phyloP scores from a whole-genome alignment of 2,329 filamentous ascomycete genomes.

The Biscogniauxia marginata region DNA sequence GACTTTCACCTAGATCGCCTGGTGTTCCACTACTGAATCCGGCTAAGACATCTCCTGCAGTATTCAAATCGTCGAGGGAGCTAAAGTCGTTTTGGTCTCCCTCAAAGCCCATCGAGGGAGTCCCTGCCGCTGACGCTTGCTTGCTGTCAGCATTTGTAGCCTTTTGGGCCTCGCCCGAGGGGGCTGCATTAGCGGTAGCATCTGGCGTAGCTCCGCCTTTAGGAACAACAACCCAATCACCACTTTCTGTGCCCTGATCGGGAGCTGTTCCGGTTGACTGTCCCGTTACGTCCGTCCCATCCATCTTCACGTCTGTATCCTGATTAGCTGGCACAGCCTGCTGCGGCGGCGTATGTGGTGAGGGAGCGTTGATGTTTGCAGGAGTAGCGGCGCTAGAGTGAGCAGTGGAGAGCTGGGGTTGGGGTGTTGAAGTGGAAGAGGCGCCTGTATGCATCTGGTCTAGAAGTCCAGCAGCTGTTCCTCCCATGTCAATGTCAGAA shows the following conservation, averaged over 20 bases:
- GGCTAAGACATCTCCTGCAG: constrained; percentile 68
- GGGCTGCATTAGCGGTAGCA: constrained; percentile 25
- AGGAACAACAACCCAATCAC: constrained; percentile 75
- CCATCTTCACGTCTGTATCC: constrained; percentile 51
- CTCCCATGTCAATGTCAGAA: constrained; percentile 63
- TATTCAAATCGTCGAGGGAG: constrained; percentile 65
- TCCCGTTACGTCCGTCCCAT: constrained; percentile 46
- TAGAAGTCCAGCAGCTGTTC: constrained; percentile 61
- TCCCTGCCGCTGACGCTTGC: constrained; percentile 42
- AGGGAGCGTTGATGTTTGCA: constrained; percentile 45
- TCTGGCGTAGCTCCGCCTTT: constrained; percentile 54
- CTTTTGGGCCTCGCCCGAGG: constrained; percentile 23
- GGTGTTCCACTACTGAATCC: constrained; percentile 58
- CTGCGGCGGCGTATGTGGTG: constrained; percentile 39
- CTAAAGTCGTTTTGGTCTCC: constrained; percentile 61
- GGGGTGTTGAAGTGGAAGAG: constrained; percentile 60
- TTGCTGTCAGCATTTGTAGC: constrained; percentile 31
- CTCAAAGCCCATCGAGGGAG: constrained; percentile 45
- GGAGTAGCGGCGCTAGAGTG: constrained; percentile 60
- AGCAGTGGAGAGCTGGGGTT: constrained; percentile 54
- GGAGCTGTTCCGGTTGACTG: constrained; percentile 43
- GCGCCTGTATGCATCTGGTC: constrained; percentile 67
- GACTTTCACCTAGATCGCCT: constrained; percentile 52
- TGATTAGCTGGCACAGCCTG: constrained; percentile 14
- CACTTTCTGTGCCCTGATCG: constrained; percentile 51